Evolutionary conservation across 2,329 filamentous ascomycete genomes (phyloP).

Genomic region (Epichloe aotearoae): DNA sequence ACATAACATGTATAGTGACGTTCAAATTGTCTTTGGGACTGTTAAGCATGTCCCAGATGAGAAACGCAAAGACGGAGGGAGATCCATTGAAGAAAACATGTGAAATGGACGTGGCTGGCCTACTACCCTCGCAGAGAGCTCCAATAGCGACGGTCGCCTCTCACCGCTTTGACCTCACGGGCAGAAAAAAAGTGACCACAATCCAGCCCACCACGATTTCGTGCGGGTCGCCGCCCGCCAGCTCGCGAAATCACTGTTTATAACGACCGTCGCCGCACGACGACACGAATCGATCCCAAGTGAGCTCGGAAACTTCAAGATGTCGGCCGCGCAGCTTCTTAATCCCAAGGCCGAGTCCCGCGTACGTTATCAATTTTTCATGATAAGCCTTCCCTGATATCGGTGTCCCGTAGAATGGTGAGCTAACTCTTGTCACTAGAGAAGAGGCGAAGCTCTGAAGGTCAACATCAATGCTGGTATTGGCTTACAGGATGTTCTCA

Average conservation of each 20-base stretch:
- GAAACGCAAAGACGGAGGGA: too few relatives aligned
- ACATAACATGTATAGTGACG: constrained; percentile 24
- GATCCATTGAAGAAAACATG: too few relatives aligned
- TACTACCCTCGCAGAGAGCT: background rate
- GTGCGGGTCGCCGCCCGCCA: constrained; percentile 16
- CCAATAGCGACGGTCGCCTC: background rate
- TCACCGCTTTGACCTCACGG: constrained; percentile 19
- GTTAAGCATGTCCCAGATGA: constrained; percentile 13
- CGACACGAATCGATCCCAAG: constrained; percentile 5
- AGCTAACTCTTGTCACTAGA: constrained; percentile 35
- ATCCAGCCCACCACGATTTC: constrained; percentile 15
- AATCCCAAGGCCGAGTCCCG: constrained; percentile 98
- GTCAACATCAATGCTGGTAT: constrained; percentile 97
- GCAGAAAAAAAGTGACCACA: constrained; percentile 22
- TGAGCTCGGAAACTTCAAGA: constrained; percentile 25
- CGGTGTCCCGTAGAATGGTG: constrained; percentile 5
- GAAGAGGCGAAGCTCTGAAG: constrained; percentile 88
- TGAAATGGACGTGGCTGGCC: background rate
- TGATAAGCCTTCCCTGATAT: background rate
- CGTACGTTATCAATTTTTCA: constrained; percentile 39
- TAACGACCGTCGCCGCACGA: constrained; percentile 7
- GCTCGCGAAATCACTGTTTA: constrained; percentile 16
- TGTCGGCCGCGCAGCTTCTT: constrained; percentile 96
- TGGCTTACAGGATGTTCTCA: constrained; percentile 84
- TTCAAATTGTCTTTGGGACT: constrained; percentile 29